Conservation (phyloP, 192 early-diverging fungal genomes). For the Podila epigama region DNA sequence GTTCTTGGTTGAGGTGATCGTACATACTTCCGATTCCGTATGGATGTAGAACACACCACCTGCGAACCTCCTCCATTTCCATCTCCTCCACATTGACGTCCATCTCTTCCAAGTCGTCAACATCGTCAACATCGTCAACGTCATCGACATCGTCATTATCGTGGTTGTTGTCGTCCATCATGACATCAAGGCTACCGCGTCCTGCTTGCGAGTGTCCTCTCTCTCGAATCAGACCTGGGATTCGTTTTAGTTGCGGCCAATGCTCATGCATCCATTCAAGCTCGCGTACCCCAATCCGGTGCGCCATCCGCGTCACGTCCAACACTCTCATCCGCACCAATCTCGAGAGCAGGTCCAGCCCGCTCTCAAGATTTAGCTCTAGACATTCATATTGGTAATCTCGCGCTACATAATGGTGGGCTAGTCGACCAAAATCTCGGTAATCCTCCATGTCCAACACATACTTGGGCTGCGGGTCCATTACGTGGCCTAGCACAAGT, state of each 20-base stretch:
- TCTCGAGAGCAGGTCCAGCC: background rate
- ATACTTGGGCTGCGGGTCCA: background rate
- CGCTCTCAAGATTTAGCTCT: background rate
- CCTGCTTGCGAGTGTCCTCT: too few relatives aligned
- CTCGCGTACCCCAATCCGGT: background rate
- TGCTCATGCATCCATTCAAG: background rate
- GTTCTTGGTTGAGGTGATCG: background rate
- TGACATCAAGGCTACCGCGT: too few relatives aligned
- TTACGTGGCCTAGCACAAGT: background rate
- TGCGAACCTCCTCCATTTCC: background rate
- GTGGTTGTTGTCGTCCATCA: too few relatives aligned
- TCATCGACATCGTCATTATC: background rate
- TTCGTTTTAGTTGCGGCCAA: background rate
- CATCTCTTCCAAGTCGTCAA: background rate
- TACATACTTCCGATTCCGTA: background rate
- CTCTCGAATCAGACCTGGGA: background rate
- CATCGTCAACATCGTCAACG: background rate
- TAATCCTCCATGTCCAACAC: background rate
- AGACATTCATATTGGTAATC: background rate
- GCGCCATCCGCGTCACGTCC: background rate
- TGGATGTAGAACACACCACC: background rate
- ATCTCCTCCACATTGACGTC: background rate
- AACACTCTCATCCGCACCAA: background rate
- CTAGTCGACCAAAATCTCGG: background rate
- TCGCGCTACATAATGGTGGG: background rate